Evolutionary conservation across 1,284 basidiomycete species (phyloP), one percentile per base, ranked within the genome.

Genomic region (Tylopilus sp.): DNA sequence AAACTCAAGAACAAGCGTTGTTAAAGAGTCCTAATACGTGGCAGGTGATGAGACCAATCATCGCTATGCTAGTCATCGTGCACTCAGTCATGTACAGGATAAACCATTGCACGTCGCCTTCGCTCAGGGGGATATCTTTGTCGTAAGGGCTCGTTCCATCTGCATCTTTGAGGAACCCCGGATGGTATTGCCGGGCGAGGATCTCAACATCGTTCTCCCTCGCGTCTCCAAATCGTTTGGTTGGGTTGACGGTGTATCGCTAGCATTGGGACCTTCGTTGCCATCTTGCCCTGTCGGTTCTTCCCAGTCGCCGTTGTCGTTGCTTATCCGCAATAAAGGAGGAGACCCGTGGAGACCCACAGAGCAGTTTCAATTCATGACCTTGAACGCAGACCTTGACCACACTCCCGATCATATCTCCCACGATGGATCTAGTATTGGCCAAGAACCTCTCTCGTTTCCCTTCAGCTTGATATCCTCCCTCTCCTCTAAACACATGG

Each of bases 221-320:
- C 57, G 77, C 23, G 71, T 72, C 0, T 66, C 53, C 19, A 73
- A 76, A 54, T 74, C 77, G 9, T 82, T 83, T 56, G 82, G 82
- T 18, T 84, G 82, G 82, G 74, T 82, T 9, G 82, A 84, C 43
- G 76, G 76, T 5, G 71, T 81, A 21, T 73, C 73, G 1, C 71
- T 78, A 1, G 59, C 72, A 0, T 57, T 71, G 46, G 41, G 55
- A 41, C 51, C 59, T 31, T 26, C 39, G 40, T 16, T 49, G 0
- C 51, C 54, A n/a, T 37, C 34, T 18, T 34, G 1, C n/a, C 33
- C 52, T 16, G 31, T 21, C 7, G 9, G 25, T 25, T 26, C 48
- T n/a, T 34, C 41, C 21, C 58, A 46, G 13, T 59, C 65, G 4
- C 53, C 63, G 4, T 54, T 83, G n/a, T 73, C 74, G 0, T 70